phyloP scores from a whole-genome alignment of 208 protist genomes.

The Leishmania tropica region DNA sequence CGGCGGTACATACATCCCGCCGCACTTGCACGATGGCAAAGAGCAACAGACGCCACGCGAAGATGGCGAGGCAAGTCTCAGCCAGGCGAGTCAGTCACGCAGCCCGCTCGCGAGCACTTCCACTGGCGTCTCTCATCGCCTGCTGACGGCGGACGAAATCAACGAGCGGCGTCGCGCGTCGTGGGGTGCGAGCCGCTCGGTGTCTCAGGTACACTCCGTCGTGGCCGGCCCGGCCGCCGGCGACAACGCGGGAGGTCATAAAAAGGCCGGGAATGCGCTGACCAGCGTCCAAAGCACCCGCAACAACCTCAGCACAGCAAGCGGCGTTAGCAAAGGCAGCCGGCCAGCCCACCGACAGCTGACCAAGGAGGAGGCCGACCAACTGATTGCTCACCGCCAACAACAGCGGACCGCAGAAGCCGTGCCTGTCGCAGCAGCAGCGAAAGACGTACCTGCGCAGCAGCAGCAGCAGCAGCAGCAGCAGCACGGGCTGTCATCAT shows the following conservation, averaged over 20 bases:
- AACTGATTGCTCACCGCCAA: conserved; percentile 35
- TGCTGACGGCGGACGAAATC: conserved; percentile 27
- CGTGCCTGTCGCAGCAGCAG: conserved; percentile 7
- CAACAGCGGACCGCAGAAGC: conserved; percentile 31
- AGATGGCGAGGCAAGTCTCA: conserved; percentile 1
- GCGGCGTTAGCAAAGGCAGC: conserved; percentile 10
- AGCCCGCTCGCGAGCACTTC: conserved; percentile 14
- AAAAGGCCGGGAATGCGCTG: background rate
- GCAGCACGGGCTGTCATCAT: background rate
- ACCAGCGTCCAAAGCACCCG: background rate
- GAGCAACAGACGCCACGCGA: conserved; percentile 10
- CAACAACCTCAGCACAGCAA: conserved; percentile 25
- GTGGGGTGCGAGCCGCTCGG: conserved; percentile 10
- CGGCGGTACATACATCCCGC: background rate
- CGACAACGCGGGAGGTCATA: background rate
- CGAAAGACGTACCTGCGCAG: conserved; percentile 5
- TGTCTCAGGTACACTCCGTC: conserved; percentile 2
- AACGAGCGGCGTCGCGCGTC: conserved; percentile 19
- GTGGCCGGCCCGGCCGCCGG: background rate
- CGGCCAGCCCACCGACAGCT: conserved; percentile 40
- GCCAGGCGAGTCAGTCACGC: conserved; percentile 16
- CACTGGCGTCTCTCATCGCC: conserved; percentile 26
- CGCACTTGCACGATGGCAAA: conserved; percentile 16
- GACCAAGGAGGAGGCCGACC: conserved; percentile 34
- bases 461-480: conserved; percentile 21